Conservation (phyloP, 495 filamentous ascomycete genomes). For the Penicillium riverlandense region DNA sequence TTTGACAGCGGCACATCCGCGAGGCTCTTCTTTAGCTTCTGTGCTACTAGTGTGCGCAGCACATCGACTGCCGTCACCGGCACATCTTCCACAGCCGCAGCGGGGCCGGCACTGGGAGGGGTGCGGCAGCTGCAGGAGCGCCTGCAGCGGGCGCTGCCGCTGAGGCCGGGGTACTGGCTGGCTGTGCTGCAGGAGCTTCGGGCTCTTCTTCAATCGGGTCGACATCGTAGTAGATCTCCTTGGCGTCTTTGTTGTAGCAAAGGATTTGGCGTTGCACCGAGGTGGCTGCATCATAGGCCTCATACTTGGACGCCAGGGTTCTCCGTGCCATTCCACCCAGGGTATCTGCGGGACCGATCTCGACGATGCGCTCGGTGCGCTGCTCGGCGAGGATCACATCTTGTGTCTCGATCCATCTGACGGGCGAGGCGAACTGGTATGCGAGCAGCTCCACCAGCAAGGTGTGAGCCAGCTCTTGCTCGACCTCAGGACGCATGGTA, state of each 20-base stretch:
- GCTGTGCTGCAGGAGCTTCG: conserved; percentile 42
- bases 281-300: conserved; percentile 95
- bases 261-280: conserved; percentile 95
- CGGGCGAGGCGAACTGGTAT: conserved; percentile 97
- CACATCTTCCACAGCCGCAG: conserved; percentile 75
- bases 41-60: conserved; percentile 84
- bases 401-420: conserved; percentile 99
- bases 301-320: conserved; percentile 94
- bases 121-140: conserved; percentile 46
- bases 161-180: conserved; percentile 23
- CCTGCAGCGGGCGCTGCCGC: conserved; percentile 38
- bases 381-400: conserved; percentile 98
- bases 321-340: conserved; percentile 96
- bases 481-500: conserved; percentile 94
- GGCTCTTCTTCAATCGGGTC: conserved; percentile 91
- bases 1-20: conserved; percentile 88
- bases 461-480: conserved; percentile 97
- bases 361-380: conserved; percentile 91
- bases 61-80: conserved; percentile 86
- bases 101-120: conserved; percentile 78
- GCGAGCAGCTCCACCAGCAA: conserved; percentile 96
- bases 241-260: conserved; percentile 98
- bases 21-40: conserved; percentile 94
- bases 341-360: conserved; percentile 97
- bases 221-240: conserved; percentile 99